Percentiles rank a stretch among this genome's conserved stretches.
These are phyloP conservation scores for Arthroderma sp. DNA, from an alignment of 2,329 filamentous ascomycete genomes.

Conservation along the genomic window DNA sequence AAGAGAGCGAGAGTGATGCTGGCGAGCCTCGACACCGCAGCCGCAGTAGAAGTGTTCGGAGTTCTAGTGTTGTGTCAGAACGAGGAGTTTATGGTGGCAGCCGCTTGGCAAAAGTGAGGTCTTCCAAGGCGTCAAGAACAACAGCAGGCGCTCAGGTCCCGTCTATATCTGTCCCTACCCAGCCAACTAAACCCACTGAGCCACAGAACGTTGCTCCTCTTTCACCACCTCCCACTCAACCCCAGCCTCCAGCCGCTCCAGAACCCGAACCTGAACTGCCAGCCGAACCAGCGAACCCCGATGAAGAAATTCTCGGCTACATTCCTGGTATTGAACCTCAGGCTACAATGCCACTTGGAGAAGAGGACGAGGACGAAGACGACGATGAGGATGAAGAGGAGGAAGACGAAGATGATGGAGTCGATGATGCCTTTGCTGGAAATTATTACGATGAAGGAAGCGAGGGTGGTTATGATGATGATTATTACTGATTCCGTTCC, in stretches of 20 bases:
- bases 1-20: slow-evolving; percentile 9
- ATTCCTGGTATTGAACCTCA: slow-evolving; percentile 11
- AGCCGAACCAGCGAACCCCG: slow-evolving; percentile 10
- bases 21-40: slow-evolving; percentile 13
- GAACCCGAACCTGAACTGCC: slow-evolving; percentile 1
- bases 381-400: slow-evolving; percentile 24
- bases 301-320: slow-evolving; percentile 16
- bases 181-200: neutral
- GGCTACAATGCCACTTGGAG: slow-evolving; percentile 13
- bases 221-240: neutral
- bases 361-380: slow-evolving; percentile 18
- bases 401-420: slow-evolving; percentile 19
- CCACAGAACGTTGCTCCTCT: neutral
- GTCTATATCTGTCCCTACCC: slow-evolving; percentile 7
- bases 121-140: neutral
- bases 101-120: neutral
- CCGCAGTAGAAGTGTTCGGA: slow-evolving; percentile 10
- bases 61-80: slow-evolving; percentile 9
- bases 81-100: slow-evolving; percentile 7
- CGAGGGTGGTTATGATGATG: slow-evolving; percentile 24
- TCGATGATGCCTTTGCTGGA: slow-evolving; percentile 27
- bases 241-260: slow-evolving; percentile 12
- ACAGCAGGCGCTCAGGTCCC: slow-evolving; percentile 10
- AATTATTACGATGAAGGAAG: slow-evolving; percentile 21
- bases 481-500: slow-evolving; percentile 10